Evolutionary conservation across 345 rosid genomes (phyloP).

Genomic region (Ceriops decandra): DNA sequence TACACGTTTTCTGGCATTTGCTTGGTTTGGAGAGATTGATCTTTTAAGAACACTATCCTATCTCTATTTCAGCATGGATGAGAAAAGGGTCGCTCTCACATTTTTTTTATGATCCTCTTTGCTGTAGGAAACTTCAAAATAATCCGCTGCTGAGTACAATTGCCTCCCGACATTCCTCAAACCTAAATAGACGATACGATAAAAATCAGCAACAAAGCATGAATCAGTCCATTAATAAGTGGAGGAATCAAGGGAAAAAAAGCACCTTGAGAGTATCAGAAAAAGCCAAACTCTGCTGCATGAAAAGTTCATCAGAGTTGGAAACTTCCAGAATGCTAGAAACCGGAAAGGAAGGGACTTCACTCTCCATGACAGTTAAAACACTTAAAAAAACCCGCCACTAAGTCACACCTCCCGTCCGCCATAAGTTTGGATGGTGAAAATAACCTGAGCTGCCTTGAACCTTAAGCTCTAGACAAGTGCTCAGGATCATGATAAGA

Average conservation of each 20-base stretch:
- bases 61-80: background rate
- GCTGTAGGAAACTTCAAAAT: conserved; percentile 62
- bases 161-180: conserved; percentile 70
- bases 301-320: conserved; percentile 59
- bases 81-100: conserved; percentile 39
- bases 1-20: conserved; percentile 36
- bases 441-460: too few relatives aligned
- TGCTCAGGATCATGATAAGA: too few relatives aligned
- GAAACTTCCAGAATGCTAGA: conserved; percentile 42
- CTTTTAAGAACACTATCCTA: conserved; percentile 27
- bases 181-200: conserved; percentile 36
- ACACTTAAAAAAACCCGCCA: background rate
- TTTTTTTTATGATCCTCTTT: conserved; percentile 57
- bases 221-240: background rate
- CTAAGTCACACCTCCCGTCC: too few relatives aligned
- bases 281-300: conserved; percentile 66
- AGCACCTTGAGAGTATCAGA: conserved; percentile 66
- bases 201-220: background rate
- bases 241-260: background rate
- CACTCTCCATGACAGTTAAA: conserved; percentile 19
- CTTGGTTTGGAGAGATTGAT: conserved; percentile 45
- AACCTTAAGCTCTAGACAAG: too few relatives aligned
- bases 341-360: conserved; percentile 42
- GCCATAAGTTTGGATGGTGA: too few relatives aligned
- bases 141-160: conserved; percentile 78